Evolutionary conservation across 176 grass and related monocot genomes (phyloP), one percentile per base, ranked within the genome.

Genomic region (Rhynchospora tenuis): DNA sequence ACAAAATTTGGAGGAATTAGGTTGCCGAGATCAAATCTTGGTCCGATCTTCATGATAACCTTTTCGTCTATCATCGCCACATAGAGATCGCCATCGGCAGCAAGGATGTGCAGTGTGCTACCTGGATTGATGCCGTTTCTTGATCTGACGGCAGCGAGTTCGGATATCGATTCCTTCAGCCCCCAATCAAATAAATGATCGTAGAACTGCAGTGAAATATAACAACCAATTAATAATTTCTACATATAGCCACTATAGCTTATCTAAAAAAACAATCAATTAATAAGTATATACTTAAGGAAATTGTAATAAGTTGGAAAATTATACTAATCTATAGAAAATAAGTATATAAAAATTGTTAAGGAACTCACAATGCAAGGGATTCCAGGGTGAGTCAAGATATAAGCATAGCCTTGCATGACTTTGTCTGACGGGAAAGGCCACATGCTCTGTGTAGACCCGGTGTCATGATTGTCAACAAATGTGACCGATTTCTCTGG

Each of bases 401-500:
- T 96, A 84, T 93, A 96, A 43, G 87, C 89, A 48, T 96, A 96
- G 60, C 93, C 93, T 42, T 91, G 93, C 87, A 93, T 93, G 83
- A 96, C 85, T 87, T 96, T 96, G 50, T 93, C 89, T 0, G 89
- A 64, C 0, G 93, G 93, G 79, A 96, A 96, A 1, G 93, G 91
- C 91, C 78, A 81, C 11, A 81, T 29, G 31, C 68, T 90, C 84
- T 97, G 91, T 0, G 94, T 93, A 44, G 91, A 97, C 0, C 92
- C 92, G 0, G 94, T 97, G 69, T 97, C 94, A 84, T 97, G 94
- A 80, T 97, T 97, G 76, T 97, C 92, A 13, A 97, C 59, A 87
- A 97, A 97, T 0, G 94, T 94, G 75, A 97, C 94, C 0, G 92
- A 90, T 83, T 89, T 92, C 83, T 91, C 94, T 6, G 94, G 94